A percentile compares a stretch with the other conserved stretches of the same genome.
Conservation (phyloP, 305 asterid genomes). For the Fraxinus paxiana region DNA sequence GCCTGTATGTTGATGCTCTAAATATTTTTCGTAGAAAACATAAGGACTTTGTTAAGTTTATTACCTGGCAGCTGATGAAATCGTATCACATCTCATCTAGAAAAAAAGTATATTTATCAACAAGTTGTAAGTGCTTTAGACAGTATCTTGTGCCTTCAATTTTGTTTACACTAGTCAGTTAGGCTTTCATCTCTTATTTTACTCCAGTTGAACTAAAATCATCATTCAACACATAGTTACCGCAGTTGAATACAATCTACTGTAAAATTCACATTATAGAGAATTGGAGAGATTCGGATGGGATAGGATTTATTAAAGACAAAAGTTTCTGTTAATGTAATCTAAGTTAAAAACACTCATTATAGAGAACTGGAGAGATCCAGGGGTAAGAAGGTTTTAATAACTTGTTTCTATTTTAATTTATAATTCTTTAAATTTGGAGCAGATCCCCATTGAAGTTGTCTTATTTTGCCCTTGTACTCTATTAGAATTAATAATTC, state of each 20-base stretch:
- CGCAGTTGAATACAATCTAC: not conserved
- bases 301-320: not conserved
- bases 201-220: not conserved
- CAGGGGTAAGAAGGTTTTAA: not conserved
- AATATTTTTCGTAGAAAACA: not conserved
- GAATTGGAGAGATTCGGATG: not conserved
- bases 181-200: not conserved
- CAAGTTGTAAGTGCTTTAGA: not conserved
- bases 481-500: not conserved
- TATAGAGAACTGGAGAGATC: not conserved
- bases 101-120: not conserved
- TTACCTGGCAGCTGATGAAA: not conserved
- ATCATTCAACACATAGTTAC: not conserved
- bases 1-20: not conserved
- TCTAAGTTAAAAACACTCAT: not conserved
- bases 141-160: not conserved
- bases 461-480: not conserved
- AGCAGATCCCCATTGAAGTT: not conserved
- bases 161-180: not conserved
- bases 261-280: not conserved
- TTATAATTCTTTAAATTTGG: conserved; percentile 2
- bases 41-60: not conserved
- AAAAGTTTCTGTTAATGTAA: not conserved
- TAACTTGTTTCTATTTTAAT: not conserved
- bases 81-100: not conserved